Conservation (phyloP, 306 rosid genomes). For the Adenanthera pavonina region DNA sequence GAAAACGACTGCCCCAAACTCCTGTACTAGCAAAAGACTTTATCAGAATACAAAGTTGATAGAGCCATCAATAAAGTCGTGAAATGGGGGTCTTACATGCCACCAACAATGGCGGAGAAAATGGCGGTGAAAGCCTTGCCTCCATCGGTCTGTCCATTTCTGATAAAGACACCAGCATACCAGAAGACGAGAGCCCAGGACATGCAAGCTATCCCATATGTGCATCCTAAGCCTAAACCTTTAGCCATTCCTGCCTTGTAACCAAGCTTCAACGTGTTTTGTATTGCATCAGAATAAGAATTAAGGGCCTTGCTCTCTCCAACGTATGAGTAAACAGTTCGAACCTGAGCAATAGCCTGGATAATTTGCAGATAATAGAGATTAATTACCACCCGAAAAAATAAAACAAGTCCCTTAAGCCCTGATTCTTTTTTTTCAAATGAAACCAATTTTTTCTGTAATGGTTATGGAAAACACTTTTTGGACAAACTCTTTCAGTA, state of each 20-base stretch:
- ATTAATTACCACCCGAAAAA: background rate
- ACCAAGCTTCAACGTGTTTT: constrained; percentile 91
- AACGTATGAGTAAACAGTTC: constrained; percentile 94
- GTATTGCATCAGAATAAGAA: constrained; percentile 95
- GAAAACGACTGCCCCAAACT: constrained; percentile 99
- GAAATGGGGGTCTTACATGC: constrained; percentile 72
- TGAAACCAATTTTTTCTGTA: background rate
- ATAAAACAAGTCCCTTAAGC: background rate
- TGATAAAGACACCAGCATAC: constrained; percentile 96
- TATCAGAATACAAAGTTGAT: background rate
- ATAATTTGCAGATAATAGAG: constrained; percentile 20
- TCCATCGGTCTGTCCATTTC: constrained; percentile 94
- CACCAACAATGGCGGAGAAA: constrained; percentile 98
- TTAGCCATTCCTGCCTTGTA: constrained; percentile 99
- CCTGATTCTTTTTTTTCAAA: background rate
- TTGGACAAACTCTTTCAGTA: background rate
- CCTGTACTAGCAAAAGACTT: constrained; percentile 54
- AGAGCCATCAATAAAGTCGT: background rate
- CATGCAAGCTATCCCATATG: constrained; percentile 99
- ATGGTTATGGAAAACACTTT: constrained; percentile 25
- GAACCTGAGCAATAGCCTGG: constrained; percentile 92
- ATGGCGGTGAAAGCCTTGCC: constrained; percentile 99
- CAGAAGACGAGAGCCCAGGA: constrained; percentile 99
- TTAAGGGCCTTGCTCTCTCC: constrained; percentile 96
- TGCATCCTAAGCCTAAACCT: constrained; percentile 95